Percentiles rank a stretch among this genome's conserved stretches.
These are phyloP conservation scores for Colletotrichum falcatum DNA, from an alignment of 2,329 filamentous ascomycete genomes.

Conservation along the genomic window DNA sequence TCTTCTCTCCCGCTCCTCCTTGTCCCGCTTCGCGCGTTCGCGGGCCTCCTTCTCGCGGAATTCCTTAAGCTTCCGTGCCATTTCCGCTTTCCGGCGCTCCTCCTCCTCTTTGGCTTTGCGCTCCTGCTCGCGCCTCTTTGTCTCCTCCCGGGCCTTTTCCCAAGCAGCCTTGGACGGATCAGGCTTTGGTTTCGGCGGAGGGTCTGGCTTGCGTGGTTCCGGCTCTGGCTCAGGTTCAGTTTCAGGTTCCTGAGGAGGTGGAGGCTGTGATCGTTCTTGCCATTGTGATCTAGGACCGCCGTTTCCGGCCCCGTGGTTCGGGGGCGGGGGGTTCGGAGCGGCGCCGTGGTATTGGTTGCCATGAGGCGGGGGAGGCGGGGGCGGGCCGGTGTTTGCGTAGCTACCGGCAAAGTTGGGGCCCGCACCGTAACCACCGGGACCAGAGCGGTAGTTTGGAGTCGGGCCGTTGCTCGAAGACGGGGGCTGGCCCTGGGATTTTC, in stretches of 20 bases:
- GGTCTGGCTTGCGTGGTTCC: constrained; percentile 46
- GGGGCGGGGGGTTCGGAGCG: constrained; percentile 42
- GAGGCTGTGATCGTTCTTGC: constrained; percentile 48
- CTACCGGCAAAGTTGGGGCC: constrained; percentile 38
- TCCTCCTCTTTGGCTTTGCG: constrained; percentile 72
- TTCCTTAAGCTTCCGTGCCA: constrained; percentile 64
- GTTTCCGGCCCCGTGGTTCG: constrained; percentile 45
- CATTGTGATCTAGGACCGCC: constrained; percentile 54
- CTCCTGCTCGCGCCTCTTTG: constrained; percentile 71
- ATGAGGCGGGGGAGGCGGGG: constrained; percentile 43
- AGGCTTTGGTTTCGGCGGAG: constrained; percentile 44
- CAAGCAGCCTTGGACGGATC: constrained; percentile 43
- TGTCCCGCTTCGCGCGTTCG: constrained; percentile 56
- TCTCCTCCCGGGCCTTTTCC: constrained; percentile 67
- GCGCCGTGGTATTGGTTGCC: constrained; percentile 33
- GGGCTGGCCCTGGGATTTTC: constrained; percentile 43
- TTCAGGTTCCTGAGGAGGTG: constrained; percentile 42
- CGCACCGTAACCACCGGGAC: constrained; percentile 36
- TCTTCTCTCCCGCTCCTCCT: constrained; percentile 51
- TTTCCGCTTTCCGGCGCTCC: constrained; percentile 69
- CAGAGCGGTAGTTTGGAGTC: constrained; percentile 20
- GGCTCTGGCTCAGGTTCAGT: constrained; percentile 42
- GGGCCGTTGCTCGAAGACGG: constrained; percentile 47
- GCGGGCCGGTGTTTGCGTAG: constrained; percentile 36
- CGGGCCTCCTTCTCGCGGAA: constrained; percentile 67